A percentile compares a stretch with the other conserved stretches of the same genome.
Evolutionary conservation across 129 eudicot species (phyloP).

Genomic region (Tanacetum coccineum): DNA sequence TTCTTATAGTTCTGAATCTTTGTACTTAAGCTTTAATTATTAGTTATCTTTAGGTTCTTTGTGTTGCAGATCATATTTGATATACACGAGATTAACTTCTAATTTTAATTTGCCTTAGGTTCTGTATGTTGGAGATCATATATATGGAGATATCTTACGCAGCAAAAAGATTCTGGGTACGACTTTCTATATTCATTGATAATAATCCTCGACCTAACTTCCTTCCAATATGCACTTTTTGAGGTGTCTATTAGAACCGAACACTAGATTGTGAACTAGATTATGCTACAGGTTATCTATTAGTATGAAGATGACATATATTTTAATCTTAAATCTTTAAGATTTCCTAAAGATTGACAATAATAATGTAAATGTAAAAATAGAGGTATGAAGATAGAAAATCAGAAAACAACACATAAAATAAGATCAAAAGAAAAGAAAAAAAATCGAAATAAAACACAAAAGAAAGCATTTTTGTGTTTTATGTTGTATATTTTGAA

Average conservation of each 20-base stretch:
- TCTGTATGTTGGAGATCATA: slow-evolving; percentile 96
- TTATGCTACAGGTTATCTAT: not conserved
- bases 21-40: slow-evolving; percentile 12
- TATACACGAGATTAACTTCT: not conserved
- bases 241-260: not conserved
- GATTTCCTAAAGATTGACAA: too few relatives aligned
- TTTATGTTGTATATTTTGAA: too few relatives aligned
- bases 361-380: too few relatives aligned
- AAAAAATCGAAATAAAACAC: too few relatives aligned
- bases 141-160: slow-evolving; percentile 94
- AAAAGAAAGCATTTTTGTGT: too few relatives aligned
- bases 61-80: slow-evolving; percentile 87
- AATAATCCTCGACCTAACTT: not conserved
- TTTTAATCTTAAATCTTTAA: not conserved
- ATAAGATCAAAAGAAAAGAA: too few relatives aligned
- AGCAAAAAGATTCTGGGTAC: slow-evolving; percentile 91
- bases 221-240: not conserved
- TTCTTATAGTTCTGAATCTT: slow-evolving; percentile 2
- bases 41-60: slow-evolving; percentile 51
- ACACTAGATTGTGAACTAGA: slow-evolving; percentile 13
- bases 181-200: slow-evolving; percentile 10
- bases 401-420: too few relatives aligned
- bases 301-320: slow-evolving; percentile 10
- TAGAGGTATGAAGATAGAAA: too few relatives aligned
- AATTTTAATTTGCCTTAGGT: slow-evolving; percentile 44